Evolutionary conservation across 331 rosid genomes (phyloP).

Genomic region (Pyrus hybrid): DNA sequence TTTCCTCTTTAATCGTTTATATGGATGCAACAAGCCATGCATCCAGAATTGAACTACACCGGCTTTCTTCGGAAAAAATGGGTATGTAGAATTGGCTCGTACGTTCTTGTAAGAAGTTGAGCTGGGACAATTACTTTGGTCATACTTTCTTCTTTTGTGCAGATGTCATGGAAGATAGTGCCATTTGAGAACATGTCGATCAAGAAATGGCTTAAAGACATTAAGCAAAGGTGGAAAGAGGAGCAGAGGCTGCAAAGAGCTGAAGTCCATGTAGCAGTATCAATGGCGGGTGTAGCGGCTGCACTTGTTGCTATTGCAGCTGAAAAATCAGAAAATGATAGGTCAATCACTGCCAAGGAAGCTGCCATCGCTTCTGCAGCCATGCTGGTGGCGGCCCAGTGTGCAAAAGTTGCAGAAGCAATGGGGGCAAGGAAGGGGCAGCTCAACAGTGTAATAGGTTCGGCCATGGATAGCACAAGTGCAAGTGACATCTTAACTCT

Average conservation of each 20-base stretch:
- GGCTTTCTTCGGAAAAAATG: slow-evolving; percentile 72
- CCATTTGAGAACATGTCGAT: slow-evolving; percentile 63
- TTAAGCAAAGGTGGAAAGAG: slow-evolving; percentile 62
- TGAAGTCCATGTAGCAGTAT: slow-evolving; percentile 87
- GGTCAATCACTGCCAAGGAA: slow-evolving; percentile 45
- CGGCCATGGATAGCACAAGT: slow-evolving; percentile 60
- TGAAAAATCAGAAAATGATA: slow-evolving; percentile 35
- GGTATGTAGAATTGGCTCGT: slow-evolving; percentile 29
- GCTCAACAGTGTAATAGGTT: slow-evolving; percentile 45
- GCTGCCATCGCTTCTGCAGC: slow-evolving; percentile 84
- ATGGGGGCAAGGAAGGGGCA: slow-evolving; percentile 81
- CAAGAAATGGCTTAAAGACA: slow-evolving; percentile 81
- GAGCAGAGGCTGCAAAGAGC: slow-evolving; percentile 71
- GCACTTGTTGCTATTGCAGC: slow-evolving; percentile 83
- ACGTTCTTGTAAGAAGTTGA: too few relatives aligned
- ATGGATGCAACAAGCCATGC: slow-evolving; percentile 99
- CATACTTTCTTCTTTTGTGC: slow-evolving; percentile 7
- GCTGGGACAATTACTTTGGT: too few relatives aligned
- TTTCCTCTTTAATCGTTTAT: slow-evolving; percentile 61
- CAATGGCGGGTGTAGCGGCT: slow-evolving; percentile 90
- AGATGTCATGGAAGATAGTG: slow-evolving; percentile 75
- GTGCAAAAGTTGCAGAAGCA: slow-evolving; percentile 93
- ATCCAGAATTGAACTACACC: slow-evolving; percentile 86
- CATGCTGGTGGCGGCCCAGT: slow-evolving; percentile 76
- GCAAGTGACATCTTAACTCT: slow-evolving; percentile 75